Conservation (phyloP, 176 grass and related monocot genomes). For the Aegilops umbellulata region DNA sequence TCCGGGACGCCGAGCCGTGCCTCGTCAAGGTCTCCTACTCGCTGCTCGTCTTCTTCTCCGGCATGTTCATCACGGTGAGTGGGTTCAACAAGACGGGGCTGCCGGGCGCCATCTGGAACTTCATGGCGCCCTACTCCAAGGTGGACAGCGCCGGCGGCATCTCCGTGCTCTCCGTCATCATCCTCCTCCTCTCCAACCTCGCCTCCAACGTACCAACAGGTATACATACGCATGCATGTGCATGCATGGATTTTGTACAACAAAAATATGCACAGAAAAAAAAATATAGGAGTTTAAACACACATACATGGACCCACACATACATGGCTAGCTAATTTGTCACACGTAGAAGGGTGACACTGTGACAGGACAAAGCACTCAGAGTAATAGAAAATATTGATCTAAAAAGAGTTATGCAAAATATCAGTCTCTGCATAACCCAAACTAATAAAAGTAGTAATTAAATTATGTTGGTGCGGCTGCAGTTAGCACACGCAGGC, state of each 20-base stretch:
- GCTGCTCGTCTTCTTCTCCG: conserved; percentile 71
- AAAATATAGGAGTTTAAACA: no score
- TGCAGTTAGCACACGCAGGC: not conserved
- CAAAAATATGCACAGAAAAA: no score
- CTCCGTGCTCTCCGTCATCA: conserved; percentile 60
- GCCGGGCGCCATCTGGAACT: conserved; percentile 59
- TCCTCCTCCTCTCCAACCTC: conserved; percentile 70
- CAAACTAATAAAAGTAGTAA: no score
- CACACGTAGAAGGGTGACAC: no score
- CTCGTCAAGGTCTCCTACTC: conserved; percentile 70
- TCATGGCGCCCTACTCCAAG: conserved; percentile 70
- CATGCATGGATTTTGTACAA: not conserved
- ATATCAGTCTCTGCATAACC: not conserved
- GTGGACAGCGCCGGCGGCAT: conserved; percentile 54
- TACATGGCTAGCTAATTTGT: no score
- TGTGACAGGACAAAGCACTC: not conserved
- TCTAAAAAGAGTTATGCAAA: no score
- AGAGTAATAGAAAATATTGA: not conserved
- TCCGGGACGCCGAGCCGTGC: conserved; percentile 65
- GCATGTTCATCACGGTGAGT: conserved; percentile 81
- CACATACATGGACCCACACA: no score
- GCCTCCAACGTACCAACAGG: conserved; percentile 76
- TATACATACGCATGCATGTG: no score
- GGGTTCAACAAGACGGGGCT: conserved; percentile 70
- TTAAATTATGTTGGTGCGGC: not conserved